Evolutionary conservation across 2,329 filamentous ascomycete species (phyloP), one percentile per base, ranked within the genome.

Genomic region (Botrytis hyacinthi): DNA sequence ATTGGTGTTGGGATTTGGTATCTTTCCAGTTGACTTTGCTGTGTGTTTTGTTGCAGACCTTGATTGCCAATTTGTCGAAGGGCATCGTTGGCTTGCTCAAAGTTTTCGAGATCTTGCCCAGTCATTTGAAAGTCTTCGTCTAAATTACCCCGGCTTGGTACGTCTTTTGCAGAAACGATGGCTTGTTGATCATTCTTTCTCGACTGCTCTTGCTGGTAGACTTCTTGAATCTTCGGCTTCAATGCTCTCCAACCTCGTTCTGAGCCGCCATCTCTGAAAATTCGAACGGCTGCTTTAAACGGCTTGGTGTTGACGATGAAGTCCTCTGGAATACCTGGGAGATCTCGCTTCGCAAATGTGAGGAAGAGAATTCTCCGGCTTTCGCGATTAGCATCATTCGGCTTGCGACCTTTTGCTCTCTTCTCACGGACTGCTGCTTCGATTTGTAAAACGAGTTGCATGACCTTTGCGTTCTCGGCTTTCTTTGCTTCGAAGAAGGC

Each of bases 161-260:
- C 22, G 32, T 70, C 29, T 54, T 29, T 44, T 61, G 54, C 37
- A 61, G n/a, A 20, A 44, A 61, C 42, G 29, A 40, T 37, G 12
- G 59, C 20, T 63, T 71, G 69, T 51, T 46, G 54, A 7, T 29
- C 37, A n/a, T 37, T 44, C 20, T 48, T 63, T 10, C 35, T 72
- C 16, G 46, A 65, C 18, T 60, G 40, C 32, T 75, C 72, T 14
- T 60, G 40, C 32, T 75, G 73, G 74, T 76, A 80, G 62, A 77
- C 79, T 70, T 73, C 74, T 32, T 76, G 75, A 51, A 81, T 80
- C 74, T 81, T 81, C 20, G 79, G 78, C 74, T 77, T 80, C 70
- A 81, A 70, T 14, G 76, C 74, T 66, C 76, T 74, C 79, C 79
- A 81, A 18, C 78, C 78, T 67, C 80, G 77, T 67, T 81, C 79